A percentile compares a stretch with the other conserved stretches of the same genome.
These are phyloP conservation scores for Penicillium antarcticum DNA, from an alignment of 495 filamentous ascomycete species.

Conservation along the genomic window DNA sequence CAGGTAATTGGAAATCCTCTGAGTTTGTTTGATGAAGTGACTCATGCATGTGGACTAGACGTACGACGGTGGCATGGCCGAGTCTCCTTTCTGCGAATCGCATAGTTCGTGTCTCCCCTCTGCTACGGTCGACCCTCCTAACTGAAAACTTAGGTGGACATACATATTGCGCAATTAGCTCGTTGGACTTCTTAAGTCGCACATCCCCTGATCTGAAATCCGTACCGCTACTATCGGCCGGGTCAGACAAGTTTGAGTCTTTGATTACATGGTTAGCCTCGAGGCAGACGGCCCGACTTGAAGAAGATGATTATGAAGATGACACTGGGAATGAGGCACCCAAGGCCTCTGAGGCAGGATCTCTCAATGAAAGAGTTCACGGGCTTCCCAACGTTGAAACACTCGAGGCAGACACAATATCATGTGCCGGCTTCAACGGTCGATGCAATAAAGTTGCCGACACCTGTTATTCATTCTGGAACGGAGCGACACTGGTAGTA, in stretches of 20 bases:
- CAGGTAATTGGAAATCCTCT: constrained; percentile 48
- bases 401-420: constrained; percentile 34
- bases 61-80: constrained; percentile 87
- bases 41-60: constrained; percentile 50
- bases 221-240: constrained; percentile 28
- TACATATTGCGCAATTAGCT: constrained; percentile 78
- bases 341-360: constrained; percentile 25
- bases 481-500: constrained; percentile 65
- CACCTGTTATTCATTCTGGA: constrained; percentile 96
- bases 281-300: constrained; percentile 60
- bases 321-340: constrained; percentile 20
- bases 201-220: constrained; percentile 14
- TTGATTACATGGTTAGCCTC: constrained; percentile 64
- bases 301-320: constrained; percentile 45
- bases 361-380: constrained; percentile 25
- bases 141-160: constrained; percentile 63
- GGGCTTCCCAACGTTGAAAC: constrained; percentile 33
- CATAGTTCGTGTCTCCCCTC: constrained; percentile 60
- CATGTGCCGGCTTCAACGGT: constrained; percentile 75
- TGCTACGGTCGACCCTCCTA: constrained; percentile 10
- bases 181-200: constrained; percentile 66
- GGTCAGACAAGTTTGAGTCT: constrained; percentile 34
- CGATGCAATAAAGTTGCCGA: constrained; percentile 84
- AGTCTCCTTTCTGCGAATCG: constrained; percentile 77
- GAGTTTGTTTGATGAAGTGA: constrained; percentile 4